These are phyloP conservation scores for Hypomyces perniciosus DNA, from an alignment of 2,329 filamentous ascomycete genomes.

Conservation along the genomic window DNA sequence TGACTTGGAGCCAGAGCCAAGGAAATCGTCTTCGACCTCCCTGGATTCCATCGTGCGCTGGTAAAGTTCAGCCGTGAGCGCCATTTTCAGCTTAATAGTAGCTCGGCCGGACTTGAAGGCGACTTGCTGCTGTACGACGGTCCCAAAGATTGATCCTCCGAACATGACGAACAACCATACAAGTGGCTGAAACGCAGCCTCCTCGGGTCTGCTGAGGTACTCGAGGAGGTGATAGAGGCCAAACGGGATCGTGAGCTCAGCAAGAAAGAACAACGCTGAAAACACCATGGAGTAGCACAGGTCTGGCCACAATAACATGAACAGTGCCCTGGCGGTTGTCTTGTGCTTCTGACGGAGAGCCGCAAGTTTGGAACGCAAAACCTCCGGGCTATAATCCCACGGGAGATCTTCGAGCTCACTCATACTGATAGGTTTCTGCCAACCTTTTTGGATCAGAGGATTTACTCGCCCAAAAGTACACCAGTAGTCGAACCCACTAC, in stretches of 20 bases:
- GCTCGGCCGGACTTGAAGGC: slow-evolving; percentile 39
- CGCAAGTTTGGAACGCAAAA: slow-evolving; percentile 18
- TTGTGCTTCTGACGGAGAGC: no score
- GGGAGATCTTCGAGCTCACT: neutral
- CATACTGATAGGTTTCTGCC: slow-evolving; percentile 29
- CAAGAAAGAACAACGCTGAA: no score
- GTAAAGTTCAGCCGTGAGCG: slow-evolving; percentile 45
- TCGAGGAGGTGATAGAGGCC: no score
- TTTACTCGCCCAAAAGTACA: slow-evolving; percentile 38
- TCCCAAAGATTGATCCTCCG: neutral
- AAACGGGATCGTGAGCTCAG: no score
- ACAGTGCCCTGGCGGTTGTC: no score
- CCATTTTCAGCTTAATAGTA: slow-evolving; percentile 31
- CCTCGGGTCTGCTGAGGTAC: no score
- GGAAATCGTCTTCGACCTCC: slow-evolving; percentile 39
- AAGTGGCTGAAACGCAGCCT: no score
- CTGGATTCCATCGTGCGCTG: slow-evolving; percentile 41
- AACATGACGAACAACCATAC: neutral
- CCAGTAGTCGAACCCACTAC: slow-evolving; percentile 38
- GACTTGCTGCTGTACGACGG: slow-evolving; percentile 41
- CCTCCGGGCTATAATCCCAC: slow-evolving; percentile 20
- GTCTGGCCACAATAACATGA: no score
- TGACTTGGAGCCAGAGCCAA: neutral
- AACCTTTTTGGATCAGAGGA: slow-evolving; percentile 33
- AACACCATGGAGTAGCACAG: no score